Base-by-base conservation (phyloP, 2,329 filamentous ascomycete genomes). In the Penicillium polonicum region DNA sequence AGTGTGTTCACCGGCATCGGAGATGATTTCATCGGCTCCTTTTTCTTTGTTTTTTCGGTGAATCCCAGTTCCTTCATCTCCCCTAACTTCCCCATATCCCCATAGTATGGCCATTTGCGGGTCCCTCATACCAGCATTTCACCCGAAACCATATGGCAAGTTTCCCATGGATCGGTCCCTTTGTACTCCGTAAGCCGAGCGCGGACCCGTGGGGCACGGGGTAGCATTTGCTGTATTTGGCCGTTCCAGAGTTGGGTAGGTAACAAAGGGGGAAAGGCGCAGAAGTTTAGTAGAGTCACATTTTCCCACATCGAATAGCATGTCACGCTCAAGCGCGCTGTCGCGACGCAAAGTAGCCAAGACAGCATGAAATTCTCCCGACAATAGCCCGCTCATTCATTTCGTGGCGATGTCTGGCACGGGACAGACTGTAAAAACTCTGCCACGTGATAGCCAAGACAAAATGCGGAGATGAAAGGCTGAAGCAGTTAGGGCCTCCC, bases 41-140 rank as follows among this genome's bases (percentile, higher is more conserved):
- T 38, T 44, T 19, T 43, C 36, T 42, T 51, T 54, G 17, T n/a
- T 41, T 41, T 48, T 39, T 51, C 53, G 53, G 53, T 19, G 25
- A 41, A 8, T 2, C 33, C 8, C 9, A 29, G 35, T 12, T 29
- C 27, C 23, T 5, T 8, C 12, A 23, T 7, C 15, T 55, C 29
- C 21, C 13, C 19, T 17, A n/a, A 27, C 9, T 33, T 51, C 21
- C 29, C 35, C 29, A 17, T 33, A 17, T 35, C 33, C 33, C 15
- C 7, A 17, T 50, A 8, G n/a, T 29, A 36, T 29, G 21, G 44
- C 35, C 9, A 46, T 31, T 31, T 44, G 44, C 35, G 52, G 50
- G 29, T 52, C 50, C n/a, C 15, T 31, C 2, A 25, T 52, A 31
- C 31, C 17, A 19, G 29, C 17, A 55, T 49, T 44, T 15, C 12